These are phyloP conservation scores for Didymellaceae sp. DNA, from an alignment of 2,329 filamentous ascomycete genomes.

Conservation along the genomic window DNA sequence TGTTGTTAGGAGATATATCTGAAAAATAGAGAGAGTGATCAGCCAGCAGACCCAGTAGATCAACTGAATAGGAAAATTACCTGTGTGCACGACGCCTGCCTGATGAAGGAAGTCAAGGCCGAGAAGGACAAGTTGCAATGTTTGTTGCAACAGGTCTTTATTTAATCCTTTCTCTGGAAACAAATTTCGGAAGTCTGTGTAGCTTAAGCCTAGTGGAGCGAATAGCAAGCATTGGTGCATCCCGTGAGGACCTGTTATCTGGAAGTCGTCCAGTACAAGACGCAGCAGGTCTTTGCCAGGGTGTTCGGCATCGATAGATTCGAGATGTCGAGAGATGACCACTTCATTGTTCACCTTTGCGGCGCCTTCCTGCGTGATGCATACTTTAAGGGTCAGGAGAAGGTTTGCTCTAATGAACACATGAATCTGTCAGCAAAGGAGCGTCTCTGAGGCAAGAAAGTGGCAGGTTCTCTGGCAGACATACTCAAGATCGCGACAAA, in stretches of 20 bases:
- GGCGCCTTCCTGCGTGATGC: neutral
- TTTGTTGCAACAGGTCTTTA: conserved; percentile 2
- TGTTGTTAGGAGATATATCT: neutral
- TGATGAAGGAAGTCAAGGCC: conserved; percentile 7
- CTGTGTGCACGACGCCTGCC: conserved; percentile 5
- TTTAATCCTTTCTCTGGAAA: conserved; percentile 2
- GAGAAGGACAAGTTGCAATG: neutral
- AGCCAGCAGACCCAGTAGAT: neutral
- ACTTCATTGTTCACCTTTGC: conserved; percentile 1
- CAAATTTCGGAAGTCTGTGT: neutral
- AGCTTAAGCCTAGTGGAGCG: conserved; percentile 2
- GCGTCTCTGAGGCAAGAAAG: neutral
- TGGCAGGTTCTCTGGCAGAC: neutral
- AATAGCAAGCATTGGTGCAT: conserved; percentile 11
- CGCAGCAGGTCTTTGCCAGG: conserved; percentile 1
- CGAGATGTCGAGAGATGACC: neutral
- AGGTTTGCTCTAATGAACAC: neutral
- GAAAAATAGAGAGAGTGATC: neutral
- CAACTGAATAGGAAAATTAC: neutral
- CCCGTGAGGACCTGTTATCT: neutral
- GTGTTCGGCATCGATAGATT: neutral
- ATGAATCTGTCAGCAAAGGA: too few relatives aligned
- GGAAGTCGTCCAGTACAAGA: conserved; percentile 6
- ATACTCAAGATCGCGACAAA: conserved; percentile 9
- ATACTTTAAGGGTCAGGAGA: conserved; percentile 4